Evolutionary conservation across 2,329 filamentous ascomycete genomes (phyloP), one percentile per base, ranked within the genome.

Genomic region (Microsporum ferrugineum): DNA sequence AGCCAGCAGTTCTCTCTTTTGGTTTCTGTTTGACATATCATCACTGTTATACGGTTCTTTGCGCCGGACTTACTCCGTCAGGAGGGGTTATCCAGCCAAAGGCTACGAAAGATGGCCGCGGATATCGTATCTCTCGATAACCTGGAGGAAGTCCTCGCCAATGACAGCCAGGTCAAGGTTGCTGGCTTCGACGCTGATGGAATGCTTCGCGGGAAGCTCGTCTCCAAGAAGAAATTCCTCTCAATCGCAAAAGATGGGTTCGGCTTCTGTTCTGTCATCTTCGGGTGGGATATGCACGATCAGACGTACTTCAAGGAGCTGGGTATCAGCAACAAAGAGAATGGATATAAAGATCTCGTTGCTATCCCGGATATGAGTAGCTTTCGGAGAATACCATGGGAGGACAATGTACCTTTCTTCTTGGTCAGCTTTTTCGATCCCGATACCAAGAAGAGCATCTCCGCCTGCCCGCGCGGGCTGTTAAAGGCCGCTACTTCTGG

Each of bases 271-370:
- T 94, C 88, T 23, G 90, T 96, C 66, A 85, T 96, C 66, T 96
- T 95, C 69, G 91, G 91, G 72, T 96, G 91, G 91, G 91, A 96
- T 75, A 95, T 96, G 89, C 91, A 96, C 75, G 91, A 96, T 71
- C 81, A 85, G 77, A 95, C 89, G 8, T 96, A 96, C 74, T 86
- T 89, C 72, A 84, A 82, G 68, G 91, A 96, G 76, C 82, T 96
- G 65, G 83, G 83, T 69, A 87, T 96, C 73, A 94, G 89, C 76
- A 96, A 95, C 76, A 88, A 88, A 67, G 86, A 89, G 69, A 96
- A 95, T 72, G 91, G 91, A 49, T 96, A 95, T 75, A 83, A 87
- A 65, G 91, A 96, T 73, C 77, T 96, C 49, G 81, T 95, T 58
- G 91, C 91, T 12, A 78, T 92, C 41, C 86, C 91, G 0, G 91